phyloP scores from a whole-genome alignment of 768 basidiomycete species.

The Tylopilus balloui region DNA sequence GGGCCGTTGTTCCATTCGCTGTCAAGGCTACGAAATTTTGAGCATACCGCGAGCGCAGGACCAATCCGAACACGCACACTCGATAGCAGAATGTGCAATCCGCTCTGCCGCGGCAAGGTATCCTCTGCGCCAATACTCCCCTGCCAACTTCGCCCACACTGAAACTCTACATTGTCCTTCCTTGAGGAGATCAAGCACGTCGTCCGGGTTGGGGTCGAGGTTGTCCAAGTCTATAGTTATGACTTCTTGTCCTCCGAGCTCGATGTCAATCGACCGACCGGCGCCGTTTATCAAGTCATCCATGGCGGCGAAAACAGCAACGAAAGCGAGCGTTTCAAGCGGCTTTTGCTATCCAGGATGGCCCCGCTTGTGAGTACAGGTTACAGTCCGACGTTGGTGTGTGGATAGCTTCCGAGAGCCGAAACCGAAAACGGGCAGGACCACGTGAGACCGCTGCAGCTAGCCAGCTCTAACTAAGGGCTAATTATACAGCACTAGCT shows the following conservation, averaged over 20 bases:
- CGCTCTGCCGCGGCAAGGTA: conserved; percentile 72
- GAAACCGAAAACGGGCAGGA: neutral
- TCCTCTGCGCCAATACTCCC: conserved; percentile 83
- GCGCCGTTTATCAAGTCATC: conserved; percentile 1
- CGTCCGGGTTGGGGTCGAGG: conserved; percentile 74
- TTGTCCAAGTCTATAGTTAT: conserved; percentile 87
- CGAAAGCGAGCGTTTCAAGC: neutral
- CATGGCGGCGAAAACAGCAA: conserved; percentile 6
- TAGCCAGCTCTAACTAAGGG: neutral
- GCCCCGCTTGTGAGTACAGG: neutral
- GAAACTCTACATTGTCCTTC: conserved; percentile 68
- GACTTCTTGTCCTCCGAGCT: conserved; percentile 77
- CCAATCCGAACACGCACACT: conserved; percentile 45
- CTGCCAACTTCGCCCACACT: conserved; percentile 80
- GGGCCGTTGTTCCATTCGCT: conserved; percentile 43
- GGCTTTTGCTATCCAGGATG: neutral
- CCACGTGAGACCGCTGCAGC: neutral
- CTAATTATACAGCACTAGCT: neutral
- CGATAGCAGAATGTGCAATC: conserved; percentile 62
- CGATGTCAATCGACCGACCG: conserved; percentile 59
- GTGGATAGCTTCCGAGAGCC: neutral
- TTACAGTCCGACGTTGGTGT: no score
- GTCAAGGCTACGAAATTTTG: conserved; percentile 42
- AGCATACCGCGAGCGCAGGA: neutral
- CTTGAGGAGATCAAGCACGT: conserved; percentile 66